A percentile compares a stretch with the other conserved stretches of the same genome.
Evolutionary conservation across 2,329 filamentous ascomycete genomes (phyloP).

Genomic region (Cryphonectria parasitica): DNA sequence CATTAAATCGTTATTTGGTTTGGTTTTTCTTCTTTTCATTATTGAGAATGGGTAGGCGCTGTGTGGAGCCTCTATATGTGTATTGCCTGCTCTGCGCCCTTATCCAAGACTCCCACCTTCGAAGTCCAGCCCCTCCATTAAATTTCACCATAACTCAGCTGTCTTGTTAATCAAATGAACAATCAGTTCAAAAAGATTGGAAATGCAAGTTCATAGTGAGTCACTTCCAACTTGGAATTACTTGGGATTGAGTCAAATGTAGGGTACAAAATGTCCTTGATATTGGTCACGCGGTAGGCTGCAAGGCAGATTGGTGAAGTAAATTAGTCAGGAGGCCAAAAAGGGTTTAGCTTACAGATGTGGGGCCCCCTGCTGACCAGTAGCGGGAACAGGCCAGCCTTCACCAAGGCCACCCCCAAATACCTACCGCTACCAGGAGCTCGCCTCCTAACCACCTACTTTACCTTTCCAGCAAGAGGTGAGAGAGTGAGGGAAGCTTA

Average conservation of each 20-base stretch:
- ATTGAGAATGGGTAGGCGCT: not conserved
- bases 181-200: not conserved
- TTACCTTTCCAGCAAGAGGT: constrained; percentile 8
- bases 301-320: constrained; percentile 9
- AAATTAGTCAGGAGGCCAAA: constrained; percentile 4
- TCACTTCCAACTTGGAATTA: not conserved
- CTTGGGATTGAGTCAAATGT: not conserved
- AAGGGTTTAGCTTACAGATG: not conserved
- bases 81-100: not conserved
- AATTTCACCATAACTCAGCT: not conserved
- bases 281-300: constrained; percentile 4
- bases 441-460: constrained; percentile 18
- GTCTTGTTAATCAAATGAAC: not conserved
- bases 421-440: constrained; percentile 14
- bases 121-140: not conserved
- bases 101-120: not conserved
- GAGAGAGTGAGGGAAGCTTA: constrained; percentile 11
- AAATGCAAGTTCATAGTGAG: not conserved
- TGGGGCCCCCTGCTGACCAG: constrained; percentile 4
- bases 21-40: not conserved
- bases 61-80: not conserved
- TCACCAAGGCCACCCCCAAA: constrained; percentile 10
- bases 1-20: constrained; percentile 28
- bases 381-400: constrained; percentile 3
- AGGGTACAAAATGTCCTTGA: not conserved